Conservation (phyloP, 129 eudicot species). For the Chrysanthemum lavandulifolium region DNA sequence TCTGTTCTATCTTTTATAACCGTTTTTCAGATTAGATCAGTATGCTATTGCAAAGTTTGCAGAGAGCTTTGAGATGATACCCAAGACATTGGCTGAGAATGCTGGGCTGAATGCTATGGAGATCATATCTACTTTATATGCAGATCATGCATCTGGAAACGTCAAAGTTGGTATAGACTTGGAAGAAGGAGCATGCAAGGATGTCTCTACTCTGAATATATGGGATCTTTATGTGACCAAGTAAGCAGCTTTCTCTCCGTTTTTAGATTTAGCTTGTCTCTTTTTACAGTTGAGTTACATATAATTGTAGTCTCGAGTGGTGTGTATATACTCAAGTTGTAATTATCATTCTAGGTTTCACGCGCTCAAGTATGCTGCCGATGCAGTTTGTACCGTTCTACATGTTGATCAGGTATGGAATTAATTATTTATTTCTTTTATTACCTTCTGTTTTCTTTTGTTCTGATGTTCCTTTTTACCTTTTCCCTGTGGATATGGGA, state of each 20-base stretch:
- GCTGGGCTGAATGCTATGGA: constrained; percentile 97
- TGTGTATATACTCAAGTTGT: neutral
- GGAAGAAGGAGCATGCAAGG: constrained; percentile 78
- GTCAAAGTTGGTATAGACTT: constrained; percentile 83
- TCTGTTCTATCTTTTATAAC: neutral
- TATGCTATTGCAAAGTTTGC: constrained; percentile 94
- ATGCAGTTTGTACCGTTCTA: constrained; percentile 87
- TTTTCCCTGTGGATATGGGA: too few species aligned
- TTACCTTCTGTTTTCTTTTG: too few species aligned
- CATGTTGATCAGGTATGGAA: constrained; percentile 85
- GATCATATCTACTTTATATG: constrained; percentile 81
- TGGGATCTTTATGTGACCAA: constrained; percentile 90
- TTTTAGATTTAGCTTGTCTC: neutral
- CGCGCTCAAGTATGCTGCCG: constrained; percentile 88
- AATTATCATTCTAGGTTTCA: constrained; percentile 44
- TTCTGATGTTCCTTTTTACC: too few species aligned
- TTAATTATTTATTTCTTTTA: too few species aligned
- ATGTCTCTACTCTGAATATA: constrained; percentile 58
- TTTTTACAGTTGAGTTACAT: too few species aligned
- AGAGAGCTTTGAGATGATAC: constrained; percentile 93
- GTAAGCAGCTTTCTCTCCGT: constrained; percentile 38
- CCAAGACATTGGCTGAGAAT: constrained; percentile 91
- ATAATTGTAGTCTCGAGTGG: too few species aligned
- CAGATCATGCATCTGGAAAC: constrained; percentile 86
- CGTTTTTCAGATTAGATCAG: constrained; percentile 71